Conservation (phyloP, 176 grass and related monocot genomes). For the Eremochloa ophiuroides region DNA sequence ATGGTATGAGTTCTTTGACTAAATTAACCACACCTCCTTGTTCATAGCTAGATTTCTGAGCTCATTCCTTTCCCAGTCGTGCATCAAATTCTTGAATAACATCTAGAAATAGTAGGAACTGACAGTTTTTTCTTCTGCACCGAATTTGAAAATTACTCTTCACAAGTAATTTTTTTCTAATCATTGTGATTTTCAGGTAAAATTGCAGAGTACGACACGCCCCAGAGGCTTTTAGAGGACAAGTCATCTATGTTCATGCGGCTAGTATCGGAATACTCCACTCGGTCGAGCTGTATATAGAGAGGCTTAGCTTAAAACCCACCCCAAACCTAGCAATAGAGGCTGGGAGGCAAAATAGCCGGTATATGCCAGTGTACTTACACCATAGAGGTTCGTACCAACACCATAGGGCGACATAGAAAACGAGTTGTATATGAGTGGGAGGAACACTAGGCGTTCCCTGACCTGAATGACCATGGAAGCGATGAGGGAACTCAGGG, state of each 20-base stretch:
- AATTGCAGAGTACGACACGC: constrained; percentile 83
- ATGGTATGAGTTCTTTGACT: constrained; percentile 49
- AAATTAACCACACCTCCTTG: not conserved
- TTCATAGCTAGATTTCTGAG: not conserved
- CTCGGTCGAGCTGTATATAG: constrained; percentile 71
- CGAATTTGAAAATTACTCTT: not conserved
- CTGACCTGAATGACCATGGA: constrained; percentile 33
- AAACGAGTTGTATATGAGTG: not conserved
- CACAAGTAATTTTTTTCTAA: not conserved
- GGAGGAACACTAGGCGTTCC: constrained; percentile 20
- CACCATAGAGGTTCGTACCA: constrained; percentile 26
- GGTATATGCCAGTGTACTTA: constrained; percentile 19
- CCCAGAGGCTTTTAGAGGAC: constrained; percentile 72
- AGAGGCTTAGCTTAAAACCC: constrained; percentile 53
- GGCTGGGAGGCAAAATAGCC: constrained; percentile 35
- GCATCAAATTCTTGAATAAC: not conserved
- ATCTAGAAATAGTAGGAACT: not conserved
- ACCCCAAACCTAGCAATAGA: constrained; percentile 21
- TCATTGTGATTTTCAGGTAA: constrained; percentile 58
- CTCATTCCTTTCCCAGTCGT: not conserved
- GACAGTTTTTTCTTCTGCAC: not conserved
- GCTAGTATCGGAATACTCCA: constrained; percentile 87
- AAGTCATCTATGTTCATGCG: constrained; percentile 87
- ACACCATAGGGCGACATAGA: constrained; percentile 32
- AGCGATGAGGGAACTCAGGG: not conserved